Evolutionary conservation across 768 basidiomycete species (phyloP), one percentile per base, ranked within the genome.

Genomic region (Boletus fagicola): DNA sequence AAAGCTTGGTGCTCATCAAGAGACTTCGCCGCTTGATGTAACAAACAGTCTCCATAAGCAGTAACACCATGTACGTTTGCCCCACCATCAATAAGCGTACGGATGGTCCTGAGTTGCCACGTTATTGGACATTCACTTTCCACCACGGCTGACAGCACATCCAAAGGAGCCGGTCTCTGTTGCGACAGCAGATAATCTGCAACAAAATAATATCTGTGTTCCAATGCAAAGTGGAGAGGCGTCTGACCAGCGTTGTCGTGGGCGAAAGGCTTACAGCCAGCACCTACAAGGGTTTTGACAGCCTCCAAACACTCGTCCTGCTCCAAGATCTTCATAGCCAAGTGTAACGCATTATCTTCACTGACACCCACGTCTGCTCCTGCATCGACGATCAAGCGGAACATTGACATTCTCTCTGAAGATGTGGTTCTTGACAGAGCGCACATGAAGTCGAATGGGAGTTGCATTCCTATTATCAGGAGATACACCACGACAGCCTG

Each of bases 161-260:
- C 51, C 1, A 10, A 5, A 11, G 36, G 24, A 4, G 38, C 10
- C 5, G 13, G 20, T 24, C 42, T 12, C 18, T 9, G 16, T 31
- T 24, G 30, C 40, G 26, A 31, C 3, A 60, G 9, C 13, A 59
- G 46, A 39, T 58, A 59, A 35, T 51, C 44, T 12, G 31, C 49
- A 0, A 59, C 24, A 4, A 38, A 22, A 0, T 1, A 0, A 15
- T n/a, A 20, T 24, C 49, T 6, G 11, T 2, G 5, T 36, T 59
- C 49, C 11, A 59, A 0, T 6, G 58, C 58, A 11, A 59, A 24
- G 4, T 40, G 47, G 7, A 60, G 36, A 24, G 48, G 58, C 1
- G 48, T 60, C 30, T 54, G 28, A 0, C 13, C 20, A 2, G 11
- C 28, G 0, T 5, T 11, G 11, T 50, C 24, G 15, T 15, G 15